These are phyloP conservation scores for Saussurea involucrata DNA, from an alignment of 129 eudicot species.

Conservation along the genomic window DNA sequence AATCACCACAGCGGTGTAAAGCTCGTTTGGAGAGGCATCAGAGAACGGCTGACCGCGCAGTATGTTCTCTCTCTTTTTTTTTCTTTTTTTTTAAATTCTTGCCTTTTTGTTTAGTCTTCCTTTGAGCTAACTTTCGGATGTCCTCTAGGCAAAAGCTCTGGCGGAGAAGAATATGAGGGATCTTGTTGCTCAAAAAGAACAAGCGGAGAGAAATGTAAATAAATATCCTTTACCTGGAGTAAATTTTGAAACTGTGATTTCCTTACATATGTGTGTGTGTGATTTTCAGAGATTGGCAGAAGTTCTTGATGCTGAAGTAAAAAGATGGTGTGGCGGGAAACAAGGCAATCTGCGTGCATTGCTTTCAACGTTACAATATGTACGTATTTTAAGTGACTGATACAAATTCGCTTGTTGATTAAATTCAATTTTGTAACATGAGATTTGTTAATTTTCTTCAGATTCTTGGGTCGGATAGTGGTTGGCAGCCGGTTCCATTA, in stretches of 20 bases:
- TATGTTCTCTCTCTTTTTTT: conserved; percentile 31
- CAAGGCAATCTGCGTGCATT: conserved; percentile 97
- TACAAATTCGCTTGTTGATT: neutral
- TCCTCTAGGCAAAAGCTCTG: conserved; percentile 84
- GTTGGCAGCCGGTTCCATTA: conserved; percentile 95
- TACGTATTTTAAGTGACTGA: conserved; percentile 29
- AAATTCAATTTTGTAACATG: neutral
- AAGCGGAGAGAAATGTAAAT: conserved; percentile 84
- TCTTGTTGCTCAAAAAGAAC: conserved; percentile 86
- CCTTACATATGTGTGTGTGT: neutral
- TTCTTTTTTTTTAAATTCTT: too few species aligned
- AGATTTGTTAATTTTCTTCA: conserved; percentile 33
- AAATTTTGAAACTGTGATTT: neutral
- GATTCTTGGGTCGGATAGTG: conserved; percentile 95
- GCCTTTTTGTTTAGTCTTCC: neutral
- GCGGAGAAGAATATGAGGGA: conserved; percentile 95
- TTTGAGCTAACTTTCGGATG: conserved; percentile 15
- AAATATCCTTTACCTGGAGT: conserved; percentile 16
- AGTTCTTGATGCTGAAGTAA: conserved; percentile 92
- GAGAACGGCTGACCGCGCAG: conserved; percentile 97
- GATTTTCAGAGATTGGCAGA: conserved; percentile 85
- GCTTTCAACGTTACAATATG: conserved; percentile 98
- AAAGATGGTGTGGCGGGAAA: conserved; percentile 95
- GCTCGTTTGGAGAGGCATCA: conserved; percentile 96
- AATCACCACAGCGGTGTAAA: conserved; percentile 93